Percentiles rank a stretch among this genome's conserved stretches.
Conservation (phyloP, 1,284 basidiomycete genomes). For the Apiotrichum gracile region DNA sequence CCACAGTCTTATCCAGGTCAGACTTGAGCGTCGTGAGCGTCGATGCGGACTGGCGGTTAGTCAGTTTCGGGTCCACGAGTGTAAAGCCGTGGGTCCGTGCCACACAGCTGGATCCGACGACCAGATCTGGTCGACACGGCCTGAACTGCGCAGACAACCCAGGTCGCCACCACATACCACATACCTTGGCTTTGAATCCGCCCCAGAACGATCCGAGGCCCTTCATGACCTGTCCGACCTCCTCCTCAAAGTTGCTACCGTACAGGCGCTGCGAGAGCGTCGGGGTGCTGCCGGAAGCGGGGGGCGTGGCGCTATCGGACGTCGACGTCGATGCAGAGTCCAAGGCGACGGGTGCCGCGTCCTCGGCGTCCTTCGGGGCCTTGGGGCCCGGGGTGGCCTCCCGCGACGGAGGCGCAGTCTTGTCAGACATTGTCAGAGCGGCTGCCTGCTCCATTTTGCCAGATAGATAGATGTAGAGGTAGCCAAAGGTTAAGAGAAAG, state of each 20-base stretch:
- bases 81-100: not conserved
- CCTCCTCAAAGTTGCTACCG: constrained; percentile 59
- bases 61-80: not conserved
- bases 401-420: constrained; percentile 5
- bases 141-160: no score
- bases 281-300: not conserved
- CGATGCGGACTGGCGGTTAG: constrained; percentile 58
- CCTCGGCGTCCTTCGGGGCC: not conserved
- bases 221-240: constrained; percentile 77
- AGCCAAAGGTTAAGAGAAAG: no score
- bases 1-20: constrained; percentile 68
- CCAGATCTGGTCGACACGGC: no score
- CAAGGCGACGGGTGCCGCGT: not conserved
- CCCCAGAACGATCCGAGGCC: constrained; percentile 77
- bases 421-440: constrained; percentile 17
- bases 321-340: not conserved
- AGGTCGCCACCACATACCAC: constrained; percentile 28
- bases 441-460: constrained; percentile 15
- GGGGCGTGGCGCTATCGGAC: not conserved
- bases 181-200: constrained; percentile 75
- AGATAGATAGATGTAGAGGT: not conserved
- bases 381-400: constrained; percentile 1
- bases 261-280: constrained; percentile 20
- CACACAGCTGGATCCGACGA: no score
- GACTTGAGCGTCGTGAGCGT: constrained; percentile 67